Base-by-base conservation (phyloP, 345 rosid genomes). In the Conringia planisiliqua region DNA sequence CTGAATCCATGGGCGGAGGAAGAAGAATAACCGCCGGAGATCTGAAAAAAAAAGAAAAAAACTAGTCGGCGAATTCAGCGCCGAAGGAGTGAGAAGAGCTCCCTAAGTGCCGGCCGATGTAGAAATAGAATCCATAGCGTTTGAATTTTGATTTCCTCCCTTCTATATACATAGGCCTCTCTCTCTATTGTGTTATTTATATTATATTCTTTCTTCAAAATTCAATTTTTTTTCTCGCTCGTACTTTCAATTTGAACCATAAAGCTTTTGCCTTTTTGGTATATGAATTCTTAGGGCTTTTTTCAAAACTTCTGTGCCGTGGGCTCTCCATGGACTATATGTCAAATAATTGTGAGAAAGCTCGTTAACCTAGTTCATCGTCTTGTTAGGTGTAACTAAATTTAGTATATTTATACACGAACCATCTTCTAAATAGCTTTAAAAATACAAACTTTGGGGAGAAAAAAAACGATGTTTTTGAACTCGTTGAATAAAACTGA, bases 1-100 rank as follows among this genome's bases (percentile, higher is more conserved):
- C 87, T 7, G 96, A 85, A 56, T 90, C 89, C 98, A 92, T 92
- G 16, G 48, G 60, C 4, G 44, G 71, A 10, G 32, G 72, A 66
- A 46, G 68, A 13, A 61, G 72, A 68, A 8, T 22, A 65, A 60
- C 59, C 78, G 36, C 70, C 57, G 47, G 68, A 39, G 71, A 77
- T 77, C 76, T 44, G 78, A 33, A 79, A 18, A 61, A 29, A 16
- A 65, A n/a, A n/a, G n/a, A 10, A 61, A 82, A 30, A 12, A 51
- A 70, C 82, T 64, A 58, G 39, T 46, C 81, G 77, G 77, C 76
- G 73, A 52, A 22, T 54, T 30, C 14, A 14, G 24, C 27, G 35
- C 59, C 26, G 80, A 56, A 17, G 14, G 35, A 33, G 66, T 42
- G 66, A 36, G 78, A 52, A 64, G 42, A 7, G 36, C 72, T 12